A percentile compares a stretch with the other conserved stretches of the same genome.
These are phyloP conservation scores for Pythium rishiriense DNA, from an alignment of 352 stramenopile species.

Conservation along the genomic window DNA sequence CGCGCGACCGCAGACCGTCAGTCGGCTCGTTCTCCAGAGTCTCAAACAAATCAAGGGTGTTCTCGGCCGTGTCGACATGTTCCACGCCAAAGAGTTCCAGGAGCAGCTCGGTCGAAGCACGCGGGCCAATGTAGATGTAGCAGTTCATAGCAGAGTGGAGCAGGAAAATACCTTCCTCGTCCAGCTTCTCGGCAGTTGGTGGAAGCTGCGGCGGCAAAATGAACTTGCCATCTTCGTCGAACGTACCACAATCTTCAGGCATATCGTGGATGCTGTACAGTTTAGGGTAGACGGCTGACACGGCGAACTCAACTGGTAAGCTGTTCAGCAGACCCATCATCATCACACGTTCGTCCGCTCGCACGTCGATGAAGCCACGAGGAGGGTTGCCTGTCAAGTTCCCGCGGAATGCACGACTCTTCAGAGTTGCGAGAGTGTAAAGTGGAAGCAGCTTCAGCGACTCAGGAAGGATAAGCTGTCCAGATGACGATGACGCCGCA, in stretches of 20 bases:
- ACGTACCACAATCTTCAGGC: slow-evolving; percentile 71
- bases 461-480: slow-evolving; percentile 91
- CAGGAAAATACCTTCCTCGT: slow-evolving; percentile 85
- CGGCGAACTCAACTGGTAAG: slow-evolving; percentile 78
- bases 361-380: slow-evolving; percentile 83
- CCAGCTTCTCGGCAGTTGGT: slow-evolving; percentile 84
- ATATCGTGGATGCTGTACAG: slow-evolving; percentile 88
- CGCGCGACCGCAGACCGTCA: slow-evolving; percentile 57
- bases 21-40: slow-evolving; percentile 53
- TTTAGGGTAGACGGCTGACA: slow-evolving; percentile 87
- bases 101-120: slow-evolving; percentile 64
- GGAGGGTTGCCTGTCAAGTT: slow-evolving; percentile 81
- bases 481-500: slow-evolving; percentile 86
- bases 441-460: slow-evolving; percentile 90
- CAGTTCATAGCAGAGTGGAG: slow-evolving; percentile 86
- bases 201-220: slow-evolving; percentile 73
- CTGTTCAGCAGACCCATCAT: slow-evolving; percentile 83
- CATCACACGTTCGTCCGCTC: slow-evolving; percentile 85
- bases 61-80: slow-evolving; percentile 75
- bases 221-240: slow-evolving; percentile 79
- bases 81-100: slow-evolving; percentile 84
- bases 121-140: slow-evolving; percentile 87
- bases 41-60: slow-evolving; percentile 70
- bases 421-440: slow-evolving; percentile 87
- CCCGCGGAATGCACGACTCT: slow-evolving; percentile 82